Conservation (phyloP, 495 filamentous ascomycete species). For the Xylaria venustula region DNA sequence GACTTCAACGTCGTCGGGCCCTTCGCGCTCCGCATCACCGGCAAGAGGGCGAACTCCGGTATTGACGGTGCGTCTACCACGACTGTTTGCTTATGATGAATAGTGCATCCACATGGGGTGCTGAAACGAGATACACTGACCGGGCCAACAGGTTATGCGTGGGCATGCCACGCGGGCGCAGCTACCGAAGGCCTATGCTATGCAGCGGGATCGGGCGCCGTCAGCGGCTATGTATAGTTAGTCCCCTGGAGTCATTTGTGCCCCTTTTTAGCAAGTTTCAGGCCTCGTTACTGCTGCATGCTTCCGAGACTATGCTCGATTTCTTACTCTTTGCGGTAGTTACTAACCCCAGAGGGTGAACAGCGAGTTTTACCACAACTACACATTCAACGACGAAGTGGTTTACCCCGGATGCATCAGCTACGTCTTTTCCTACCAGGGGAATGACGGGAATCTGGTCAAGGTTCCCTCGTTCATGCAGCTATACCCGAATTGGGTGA, state of each 20-base stretch:
- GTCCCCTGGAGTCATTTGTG: too few relatives aligned
- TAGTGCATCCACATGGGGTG: not conserved
- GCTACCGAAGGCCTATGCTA: constrained; percentile 23
- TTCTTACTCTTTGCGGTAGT: too few relatives aligned
- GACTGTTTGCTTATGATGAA: not conserved
- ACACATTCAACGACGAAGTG: not conserved
- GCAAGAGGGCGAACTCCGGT: constrained; percentile 14
- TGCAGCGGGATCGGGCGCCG: constrained; percentile 15
- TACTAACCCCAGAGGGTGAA: too few relatives aligned
- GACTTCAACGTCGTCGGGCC: constrained; percentile 21
- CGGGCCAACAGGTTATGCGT: constrained; percentile 11
- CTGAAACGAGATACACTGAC: not conserved
- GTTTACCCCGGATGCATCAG: constrained; percentile 3
- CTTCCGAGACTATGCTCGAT: too few relatives aligned
- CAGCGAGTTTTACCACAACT: constrained; percentile 18
- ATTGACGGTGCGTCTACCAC: constrained; percentile 18
- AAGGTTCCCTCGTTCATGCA: constrained; percentile 8
- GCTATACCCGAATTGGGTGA: constrained; percentile 3
- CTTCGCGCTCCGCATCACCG: constrained; percentile 22
- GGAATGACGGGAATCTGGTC: not conserved
- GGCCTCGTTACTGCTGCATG: too few relatives aligned
- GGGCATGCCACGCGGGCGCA: constrained; percentile 23
- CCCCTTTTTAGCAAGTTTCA: too few relatives aligned
- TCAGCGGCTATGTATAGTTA: constrained; percentile 4
- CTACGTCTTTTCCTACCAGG: constrained; percentile 3